These are phyloP conservation scores for Mortierella sp. DNA, from an alignment of 371 early-diverging fungal species.

Conservation along the genomic window DNA sequence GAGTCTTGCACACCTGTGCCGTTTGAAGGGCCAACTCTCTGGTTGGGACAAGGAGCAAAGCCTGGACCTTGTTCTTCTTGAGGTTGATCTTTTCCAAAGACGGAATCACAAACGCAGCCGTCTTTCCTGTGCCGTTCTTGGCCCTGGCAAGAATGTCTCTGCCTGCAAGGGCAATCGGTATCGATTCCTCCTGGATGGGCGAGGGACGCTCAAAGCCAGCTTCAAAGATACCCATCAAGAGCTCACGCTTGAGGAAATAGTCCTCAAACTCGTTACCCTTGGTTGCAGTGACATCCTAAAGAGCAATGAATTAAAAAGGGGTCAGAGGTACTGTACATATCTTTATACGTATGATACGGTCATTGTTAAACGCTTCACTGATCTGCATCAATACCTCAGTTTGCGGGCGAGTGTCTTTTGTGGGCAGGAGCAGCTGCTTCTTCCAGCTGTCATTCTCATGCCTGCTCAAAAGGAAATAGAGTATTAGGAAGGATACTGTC, in stretches of 20 bases:
- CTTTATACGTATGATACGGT: no score
- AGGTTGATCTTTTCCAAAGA: constrained; percentile 93
- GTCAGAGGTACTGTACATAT: no score
- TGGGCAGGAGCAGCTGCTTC: constrained; percentile 74
- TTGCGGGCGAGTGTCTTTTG: constrained; percentile 88
- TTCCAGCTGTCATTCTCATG: constrained; percentile 81
- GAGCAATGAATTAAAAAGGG: not conserved
- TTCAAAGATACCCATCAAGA: constrained; percentile 98
- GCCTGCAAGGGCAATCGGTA: constrained; percentile 97
- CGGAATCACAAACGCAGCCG: constrained; percentile 97
- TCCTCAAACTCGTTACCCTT: constrained; percentile 99
- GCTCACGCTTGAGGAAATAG: constrained; percentile 94
- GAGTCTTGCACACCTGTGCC: constrained; percentile 92
- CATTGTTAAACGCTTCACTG: no score
- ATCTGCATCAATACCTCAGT: constrained; percentile 80
- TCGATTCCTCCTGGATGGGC: constrained; percentile 99
- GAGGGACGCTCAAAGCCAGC: constrained; percentile 98
- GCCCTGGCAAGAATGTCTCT: constrained; percentile 97
- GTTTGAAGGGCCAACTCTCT: constrained; percentile 98
- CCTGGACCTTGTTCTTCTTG: constrained; percentile 85
- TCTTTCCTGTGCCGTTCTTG: constrained; percentile 99
- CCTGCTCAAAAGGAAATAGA: constrained; percentile 36
- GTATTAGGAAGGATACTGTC: no score
- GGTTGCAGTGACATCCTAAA: constrained; percentile 92
- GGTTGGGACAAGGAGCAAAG: constrained; percentile 94